Evolutionary conservation across 352 stramenopile species (phyloP).

Genomic region (Aphanomyces euteiches): DNA sequence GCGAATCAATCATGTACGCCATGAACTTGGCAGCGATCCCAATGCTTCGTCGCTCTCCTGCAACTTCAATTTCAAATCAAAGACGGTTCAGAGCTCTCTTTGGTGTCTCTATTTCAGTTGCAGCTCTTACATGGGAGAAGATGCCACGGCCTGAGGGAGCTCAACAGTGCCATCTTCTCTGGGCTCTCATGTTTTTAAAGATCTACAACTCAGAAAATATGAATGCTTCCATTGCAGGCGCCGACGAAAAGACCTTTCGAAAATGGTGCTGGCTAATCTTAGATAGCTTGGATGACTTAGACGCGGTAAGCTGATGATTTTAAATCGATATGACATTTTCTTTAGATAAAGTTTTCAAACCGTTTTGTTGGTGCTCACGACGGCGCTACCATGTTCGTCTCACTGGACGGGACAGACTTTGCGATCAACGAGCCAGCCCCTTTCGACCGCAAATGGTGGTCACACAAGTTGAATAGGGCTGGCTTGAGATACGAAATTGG

Average conservation of each 20-base stretch:
- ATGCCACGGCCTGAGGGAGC: not conserved
- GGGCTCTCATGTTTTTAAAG: not conserved
- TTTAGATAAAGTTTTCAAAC: not conserved
- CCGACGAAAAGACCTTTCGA: constrained; percentile 8
- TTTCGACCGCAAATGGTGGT: not conserved
- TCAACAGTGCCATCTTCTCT: not conserved
- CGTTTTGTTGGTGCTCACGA: not conserved
- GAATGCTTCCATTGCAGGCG: not conserved
- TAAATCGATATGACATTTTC: not conserved
- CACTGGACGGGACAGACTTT: constrained; percentile 3
- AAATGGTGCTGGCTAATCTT: not conserved
- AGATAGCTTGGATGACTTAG: not conserved
- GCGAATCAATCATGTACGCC: too few species aligned
- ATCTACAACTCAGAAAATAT: not conserved
- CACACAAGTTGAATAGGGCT: not conserved
- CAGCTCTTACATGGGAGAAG: not conserved
- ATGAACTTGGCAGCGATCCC: too few species aligned
- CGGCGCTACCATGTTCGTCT: not conserved
- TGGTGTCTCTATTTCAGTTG: not conserved
- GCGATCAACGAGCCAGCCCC: not conserved
- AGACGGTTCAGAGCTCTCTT: not conserved
- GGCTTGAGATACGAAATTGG: not conserved
- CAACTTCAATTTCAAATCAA: not conserved
- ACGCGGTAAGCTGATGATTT: not conserved
- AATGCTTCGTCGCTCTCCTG: too few species aligned